Evolutionary conservation across 2,329 filamentous ascomycete genomes (phyloP).

Genomic region (Monosporascus sp.): DNA sequence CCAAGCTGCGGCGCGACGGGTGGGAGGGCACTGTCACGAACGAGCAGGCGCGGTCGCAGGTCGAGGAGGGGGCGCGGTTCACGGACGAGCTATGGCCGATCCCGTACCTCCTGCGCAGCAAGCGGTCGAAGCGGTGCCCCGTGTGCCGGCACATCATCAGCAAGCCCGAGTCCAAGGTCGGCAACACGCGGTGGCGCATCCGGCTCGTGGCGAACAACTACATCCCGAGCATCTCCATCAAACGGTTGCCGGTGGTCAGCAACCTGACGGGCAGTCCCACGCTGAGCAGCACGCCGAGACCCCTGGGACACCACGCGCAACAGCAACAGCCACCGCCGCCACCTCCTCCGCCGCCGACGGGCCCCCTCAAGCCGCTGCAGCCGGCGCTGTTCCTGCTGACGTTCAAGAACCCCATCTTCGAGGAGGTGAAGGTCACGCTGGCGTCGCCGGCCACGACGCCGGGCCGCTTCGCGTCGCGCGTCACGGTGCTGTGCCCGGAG

Average conservation of each 20-base stretch:
- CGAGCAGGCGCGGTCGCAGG: conserved; percentile 44
- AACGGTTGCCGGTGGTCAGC: conserved; percentile 43
- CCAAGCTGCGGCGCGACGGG: conserved; percentile 51
- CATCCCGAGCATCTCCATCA: conserved; percentile 76
- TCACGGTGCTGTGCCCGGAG: conserved; percentile 89
- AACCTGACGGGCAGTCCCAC: conserved; percentile 9
- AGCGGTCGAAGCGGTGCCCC: conserved; percentile 89
- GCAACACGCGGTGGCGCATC: conserved; percentile 86
- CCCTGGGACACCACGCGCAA: conserved; percentile 27
- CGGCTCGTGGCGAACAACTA: conserved; percentile 82
- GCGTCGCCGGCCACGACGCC: conserved; percentile 78
- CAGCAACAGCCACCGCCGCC: conserved; percentile 12
- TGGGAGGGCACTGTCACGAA: conserved; percentile 57
- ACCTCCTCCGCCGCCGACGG: conserved; percentile 7
- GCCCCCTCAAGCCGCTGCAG: conserved; percentile 49
- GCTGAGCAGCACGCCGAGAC: conserved; percentile 9
- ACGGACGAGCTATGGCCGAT: conserved; percentile 72
- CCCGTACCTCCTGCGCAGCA: conserved; percentile 79
- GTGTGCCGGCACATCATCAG: conserved; percentile 91
- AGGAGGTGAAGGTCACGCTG: conserved; percentile 79
- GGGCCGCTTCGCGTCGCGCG: conserved; percentile 68
- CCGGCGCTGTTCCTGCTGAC: conserved; percentile 80
- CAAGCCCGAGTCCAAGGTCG: conserved; percentile 87
- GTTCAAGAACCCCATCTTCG: conserved; percentile 91
- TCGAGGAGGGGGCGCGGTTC: conserved; percentile 54